phyloP scores from a whole-genome alignment of 495 filamentous ascomycete genomes.

The Penicillium ucsense region DNA sequence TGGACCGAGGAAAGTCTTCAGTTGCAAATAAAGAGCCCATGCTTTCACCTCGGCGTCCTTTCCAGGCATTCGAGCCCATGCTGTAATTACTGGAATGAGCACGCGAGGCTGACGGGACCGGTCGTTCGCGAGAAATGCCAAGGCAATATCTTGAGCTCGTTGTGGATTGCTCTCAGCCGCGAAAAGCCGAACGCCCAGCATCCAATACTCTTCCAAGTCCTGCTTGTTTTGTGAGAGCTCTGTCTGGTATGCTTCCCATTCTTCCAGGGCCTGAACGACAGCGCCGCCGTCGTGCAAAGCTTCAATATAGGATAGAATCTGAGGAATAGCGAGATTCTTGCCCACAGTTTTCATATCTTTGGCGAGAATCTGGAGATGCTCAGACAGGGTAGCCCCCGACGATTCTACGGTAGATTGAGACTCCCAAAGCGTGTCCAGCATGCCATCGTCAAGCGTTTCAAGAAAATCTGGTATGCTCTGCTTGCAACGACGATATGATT shows the following conservation, averaged over 20 bases:
- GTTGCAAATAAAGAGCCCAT: slow-evolving; percentile 55
- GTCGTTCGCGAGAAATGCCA: slow-evolving; percentile 45
- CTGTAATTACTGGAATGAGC: slow-evolving; percentile 54
- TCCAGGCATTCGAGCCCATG: slow-evolving; percentile 25
- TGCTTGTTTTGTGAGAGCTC: slow-evolving; percentile 44
- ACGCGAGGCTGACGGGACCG: slow-evolving; percentile 45
- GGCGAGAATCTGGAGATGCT: slow-evolving; percentile 48
- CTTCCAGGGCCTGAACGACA: slow-evolving; percentile 47
- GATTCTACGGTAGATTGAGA: slow-evolving; percentile 41
- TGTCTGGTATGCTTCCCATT: slow-evolving; percentile 51
- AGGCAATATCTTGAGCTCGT: slow-evolving; percentile 52
- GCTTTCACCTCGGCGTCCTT: slow-evolving; percentile 42
- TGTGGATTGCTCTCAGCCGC: slow-evolving; percentile 48
- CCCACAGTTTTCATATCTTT: slow-evolving; percentile 52
- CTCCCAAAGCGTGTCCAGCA: slow-evolving; percentile 32
- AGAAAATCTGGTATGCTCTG: slow-evolving; percentile 29
- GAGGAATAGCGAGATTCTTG: slow-evolving; percentile 39
- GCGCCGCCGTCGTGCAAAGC: slow-evolving; percentile 52
- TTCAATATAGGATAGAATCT: slow-evolving; percentile 56
- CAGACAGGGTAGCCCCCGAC: slow-evolving; percentile 31
- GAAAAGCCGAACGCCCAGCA: slow-evolving; percentile 61
- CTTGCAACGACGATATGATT: slow-evolving; percentile 37
- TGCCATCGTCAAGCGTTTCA: slow-evolving; percentile 22
- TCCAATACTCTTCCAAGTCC: slow-evolving; percentile 48
- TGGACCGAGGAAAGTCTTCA: slow-evolving; percentile 48